Base-by-base conservation (phyloP, 179 eudicot genomes). In the Spergularia azorica region DNA sequence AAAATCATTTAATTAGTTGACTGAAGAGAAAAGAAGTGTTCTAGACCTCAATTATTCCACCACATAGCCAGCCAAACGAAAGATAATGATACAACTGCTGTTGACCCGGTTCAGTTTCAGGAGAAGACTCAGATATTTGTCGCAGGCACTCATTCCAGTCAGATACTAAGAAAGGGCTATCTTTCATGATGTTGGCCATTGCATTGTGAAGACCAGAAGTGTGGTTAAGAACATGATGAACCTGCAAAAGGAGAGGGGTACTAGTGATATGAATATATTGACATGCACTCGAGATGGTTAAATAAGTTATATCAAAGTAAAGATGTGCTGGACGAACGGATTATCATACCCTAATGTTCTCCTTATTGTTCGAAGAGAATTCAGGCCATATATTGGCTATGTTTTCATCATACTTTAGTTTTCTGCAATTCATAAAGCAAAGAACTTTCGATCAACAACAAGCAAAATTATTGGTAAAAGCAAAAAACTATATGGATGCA, bases 1-100 rank as follows among this genome's bases (percentile, higher is more conserved):
- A 59, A 6, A 17, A 67, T 11, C 39, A 39, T 66, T n/a, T 58
- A 12, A 39, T 60, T 17, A 18, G 39, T n/a, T n/a, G n/a, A n/a
- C n/a, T n/a, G 39, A 38, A 32, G 51, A 17, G 7, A 9, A 58
- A 14, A 46, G 54, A 38, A 61, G 36, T 60, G 72, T 11, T 39
- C 52, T 38, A 21, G 78, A 96, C 99, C 99, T 96, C 99, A 72
- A 94, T 81, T 78, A 94, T 89, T 56, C 98, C 98, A 38, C 98
- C 99, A 88, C 98, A 94, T 46, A 96, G 84, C 98, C 98, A 96
- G 67, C 99, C 98, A 86, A 87, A 96, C 62, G 99, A 96, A 20
- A 94, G 86, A 85, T 96, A 89, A 77, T 96, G 99, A 85, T 96
- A 96, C 72, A 91, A 77, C 81, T 94, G 99, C 75, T 89, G 82